Evolutionary conservation across 1,284 basidiomycete genomes (phyloP).

Genomic region (Coniferiporia sulphurascens): DNA sequence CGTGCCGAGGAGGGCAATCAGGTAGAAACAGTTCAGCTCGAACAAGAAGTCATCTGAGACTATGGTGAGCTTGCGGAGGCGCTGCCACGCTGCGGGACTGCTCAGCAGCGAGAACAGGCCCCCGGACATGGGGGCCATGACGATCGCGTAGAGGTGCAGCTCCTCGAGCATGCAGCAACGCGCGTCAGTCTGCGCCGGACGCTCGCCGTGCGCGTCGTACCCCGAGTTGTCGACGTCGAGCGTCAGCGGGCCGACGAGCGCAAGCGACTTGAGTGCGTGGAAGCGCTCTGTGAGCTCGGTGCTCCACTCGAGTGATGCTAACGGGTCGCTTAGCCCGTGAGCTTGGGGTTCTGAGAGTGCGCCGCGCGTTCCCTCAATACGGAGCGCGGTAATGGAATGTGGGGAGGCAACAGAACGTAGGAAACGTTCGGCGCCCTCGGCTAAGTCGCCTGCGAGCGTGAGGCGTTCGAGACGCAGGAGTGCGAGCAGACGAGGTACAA

Average conservation of each 20-base stretch:
- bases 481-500: slow-evolving; percentile 39
- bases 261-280: not conserved
- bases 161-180: slow-evolving; percentile 9
- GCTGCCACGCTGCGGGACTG: slow-evolving; percentile 34
- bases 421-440: slow-evolving; percentile 42
- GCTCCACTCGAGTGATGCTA: slow-evolving; percentile 6
- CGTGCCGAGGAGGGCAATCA: not conserved
- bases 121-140: slow-evolving; percentile 30
- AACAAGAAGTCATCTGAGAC: not conserved
- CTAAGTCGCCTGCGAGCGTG: slow-evolving; percentile 42
- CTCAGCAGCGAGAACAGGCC: slow-evolving; percentile 45
- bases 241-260: not conserved
- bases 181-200: not conserved
- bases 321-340: not conserved
- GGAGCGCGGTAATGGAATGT: slow-evolving; percentile 37
- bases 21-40: not conserved
- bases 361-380: slow-evolving; percentile 28
- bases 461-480: slow-evolving; percentile 37
- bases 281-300: slow-evolving; percentile 8
- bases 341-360: not conserved
- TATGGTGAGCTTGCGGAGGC: slow-evolving; percentile 6
- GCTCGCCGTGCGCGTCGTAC: not conserved
- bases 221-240: slow-evolving; percentile 8
- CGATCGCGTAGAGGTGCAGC: slow-evolving; percentile 39
- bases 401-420: slow-evolving; percentile 38